Base-by-base conservation (phyloP, 2,329 filamentous ascomycete genomes). In the Claviceps cyperi region DNA sequence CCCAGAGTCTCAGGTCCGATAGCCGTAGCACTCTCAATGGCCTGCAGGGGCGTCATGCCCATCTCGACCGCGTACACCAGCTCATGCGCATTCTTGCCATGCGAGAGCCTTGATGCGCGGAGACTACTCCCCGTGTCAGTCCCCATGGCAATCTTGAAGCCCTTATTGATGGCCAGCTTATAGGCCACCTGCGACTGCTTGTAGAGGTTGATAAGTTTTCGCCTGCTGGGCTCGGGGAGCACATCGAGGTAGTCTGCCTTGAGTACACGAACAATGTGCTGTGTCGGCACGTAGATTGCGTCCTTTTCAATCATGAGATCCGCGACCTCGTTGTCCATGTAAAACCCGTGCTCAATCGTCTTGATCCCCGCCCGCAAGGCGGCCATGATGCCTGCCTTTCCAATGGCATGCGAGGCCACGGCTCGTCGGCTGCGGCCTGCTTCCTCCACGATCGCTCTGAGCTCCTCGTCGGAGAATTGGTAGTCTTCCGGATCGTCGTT, bases 21-120 rank as follows among this genome's bases (percentile, higher is more conserved):
- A n/a, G 55, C 70, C 5, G 74, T 76, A 4, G 66, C 71, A 32
- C 70, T 69, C 57, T 76, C 70, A 52, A 78, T 75, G 6, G 73
- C 72, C 56, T 73, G 60, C 43, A 77, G 56, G 3, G 69, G 67
- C 4, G 67, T 68, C 69, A 77, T 67, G 1, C 73, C 73, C 8
- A 69, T 69, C 46, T 71, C 62, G 39, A 74, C 68, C 3, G 72
- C 72, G 56, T 69, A 73, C 17, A 60, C 56, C 21, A 77, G 58
- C 59, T 77, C 74, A 41, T 64, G 52, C 0, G 68, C 67, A 56
- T 65, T 66, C 46, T 69, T 66, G 4, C 54, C 54, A 36, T 56
- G 54, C 11, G 53, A 52, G 28, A 56, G 52, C 11, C 36, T 43
- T 8, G 54, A 56, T 11, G 40, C n/a, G 15, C 39, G 51, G 51